Conservation (phyloP, 2,329 filamentous ascomycete species). For the Verticillium alfalfae region DNA sequence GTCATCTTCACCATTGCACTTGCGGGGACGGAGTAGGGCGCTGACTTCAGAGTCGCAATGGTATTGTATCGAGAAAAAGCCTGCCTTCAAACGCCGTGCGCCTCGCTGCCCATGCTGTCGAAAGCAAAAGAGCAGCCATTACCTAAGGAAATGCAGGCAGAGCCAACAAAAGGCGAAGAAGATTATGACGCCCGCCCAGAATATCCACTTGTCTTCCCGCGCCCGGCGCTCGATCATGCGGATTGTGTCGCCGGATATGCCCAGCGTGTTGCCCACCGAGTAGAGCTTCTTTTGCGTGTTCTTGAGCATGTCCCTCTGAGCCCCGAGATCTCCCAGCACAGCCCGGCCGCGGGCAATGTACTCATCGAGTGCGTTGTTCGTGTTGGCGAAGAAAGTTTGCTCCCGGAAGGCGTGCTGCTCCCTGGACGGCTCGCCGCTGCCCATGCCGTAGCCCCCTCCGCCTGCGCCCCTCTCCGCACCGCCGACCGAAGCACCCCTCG, state of each 20-base stretch:
- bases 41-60: background rate
- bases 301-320: conserved; percentile 93
- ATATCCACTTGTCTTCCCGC: conserved; percentile 97
- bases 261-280: conserved; percentile 87
- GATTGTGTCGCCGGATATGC: conserved; percentile 92
- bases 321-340: conserved; percentile 79
- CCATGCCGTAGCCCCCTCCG: conserved; percentile 35
- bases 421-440: conserved; percentile 58
- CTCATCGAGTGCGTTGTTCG: conserved; percentile 83
- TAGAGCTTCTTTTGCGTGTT: conserved; percentile 88
- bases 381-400: conserved; percentile 78
- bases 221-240: conserved; percentile 91
- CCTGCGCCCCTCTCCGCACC: conserved; percentile 25
- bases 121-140: conserved; percentile 17
- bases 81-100: conserved; percentile 7
- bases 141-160: conserved; percentile 79
- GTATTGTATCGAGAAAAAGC: background rate
- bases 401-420: conserved; percentile 84
- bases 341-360: conserved; percentile 88
- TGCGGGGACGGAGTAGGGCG: conserved; percentile 13
- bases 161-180: conserved; percentile 93
- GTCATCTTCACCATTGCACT: conserved; percentile 74
- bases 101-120: background rate
- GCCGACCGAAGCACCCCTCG: conserved; percentile 32
- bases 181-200: conserved; percentile 76